phyloP scores from a whole-genome alignment of 176 grass and related monocot species.

The Rhynchospora tenuis region DNA sequence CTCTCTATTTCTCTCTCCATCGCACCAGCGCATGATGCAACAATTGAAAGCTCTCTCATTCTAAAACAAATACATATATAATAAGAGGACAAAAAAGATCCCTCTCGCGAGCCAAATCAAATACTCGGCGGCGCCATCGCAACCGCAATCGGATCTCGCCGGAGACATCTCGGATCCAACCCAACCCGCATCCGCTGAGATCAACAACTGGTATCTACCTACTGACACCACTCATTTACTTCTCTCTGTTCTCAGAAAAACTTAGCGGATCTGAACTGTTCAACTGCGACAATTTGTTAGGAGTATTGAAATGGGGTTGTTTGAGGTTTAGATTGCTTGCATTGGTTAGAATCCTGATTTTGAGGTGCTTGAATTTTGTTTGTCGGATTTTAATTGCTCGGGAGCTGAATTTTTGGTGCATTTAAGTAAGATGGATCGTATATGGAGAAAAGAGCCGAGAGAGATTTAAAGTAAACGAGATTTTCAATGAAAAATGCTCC shows the following conservation, averaged over 20 bases:
- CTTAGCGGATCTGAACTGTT: conserved; percentile 14
- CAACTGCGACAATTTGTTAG: background rate
- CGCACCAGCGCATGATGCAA: background rate
- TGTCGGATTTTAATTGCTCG: background rate
- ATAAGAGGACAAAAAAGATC: background rate
- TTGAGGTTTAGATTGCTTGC: conserved; percentile 12
- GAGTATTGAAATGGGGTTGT: background rate
- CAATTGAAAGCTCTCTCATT: conserved; percentile 8
- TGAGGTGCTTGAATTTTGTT: background rate
- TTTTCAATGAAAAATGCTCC: background rate
- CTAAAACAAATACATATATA: background rate
- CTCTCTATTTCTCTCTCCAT: background rate
- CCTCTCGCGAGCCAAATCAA: background rate
- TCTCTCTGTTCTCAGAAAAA: background rate
- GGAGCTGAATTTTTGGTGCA: conserved; percentile 1
- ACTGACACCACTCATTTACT: conserved; percentile 1
- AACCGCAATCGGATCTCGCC: conserved; percentile 1
- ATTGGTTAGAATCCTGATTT: conserved; percentile 1
- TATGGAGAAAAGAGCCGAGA: background rate
- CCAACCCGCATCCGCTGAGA: background rate
- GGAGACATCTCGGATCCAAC: conserved; percentile 12
- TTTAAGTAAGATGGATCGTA: background rate
- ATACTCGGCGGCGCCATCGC: background rate
- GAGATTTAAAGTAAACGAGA: background rate
- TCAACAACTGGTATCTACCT: conserved; percentile 5